Evolutionary conservation across 345 rosid species (phyloP), one percentile per base, ranked within the genome.

Genomic region (Eutrema heterophyllum): DNA sequence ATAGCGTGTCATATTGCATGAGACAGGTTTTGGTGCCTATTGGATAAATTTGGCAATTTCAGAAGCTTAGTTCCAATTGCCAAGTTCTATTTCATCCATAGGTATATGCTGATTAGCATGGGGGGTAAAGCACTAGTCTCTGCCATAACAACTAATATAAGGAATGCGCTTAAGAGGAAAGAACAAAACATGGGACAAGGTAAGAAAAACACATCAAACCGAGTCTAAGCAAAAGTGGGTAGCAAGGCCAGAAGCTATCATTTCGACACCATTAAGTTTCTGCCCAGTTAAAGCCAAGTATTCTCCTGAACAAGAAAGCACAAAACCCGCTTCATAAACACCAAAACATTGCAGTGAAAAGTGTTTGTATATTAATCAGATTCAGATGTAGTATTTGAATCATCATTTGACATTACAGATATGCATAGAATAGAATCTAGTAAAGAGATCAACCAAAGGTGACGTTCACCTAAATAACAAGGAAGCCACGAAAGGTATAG

Each of bases 191-290:
- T 45, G 39, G 15, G 45, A 58, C 8, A 44, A 16, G 63, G 13
- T 39, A 62, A 56, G 68, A 57, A 54, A 44, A 43, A 65, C 27
- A 43, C 32, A 64, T 80, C 90, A 69, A 66, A 95, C 97, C 43
- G 83, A 81, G 66, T 86, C 79, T 78, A 95, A 79, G 61, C 87
- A 76, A 73, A 75, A 95, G 77, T 88, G 99, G 32, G 99, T 90
- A 40, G 99, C 98, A 80, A 92, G 97, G 83, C 91, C 89, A 80
- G 87, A 88, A 2, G 97, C 96, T 78, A 92, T 85, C 98, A 95
- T 95, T 73, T 95, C 97, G 1, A 79, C 87, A 73, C 94, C 98
- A 81, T 85, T 79, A 36, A 90, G 96, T 74, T 88, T 90, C 80
- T 90, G 89, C 77, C 97, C 99, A 2, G 96, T 90, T 60, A 95